Percentiles rank a stretch among this genome's conserved stretches.
Evolutionary conservation across 768 basidiomycete species (phyloP).

Genomic region (Boletus pseudopeckii): DNA sequence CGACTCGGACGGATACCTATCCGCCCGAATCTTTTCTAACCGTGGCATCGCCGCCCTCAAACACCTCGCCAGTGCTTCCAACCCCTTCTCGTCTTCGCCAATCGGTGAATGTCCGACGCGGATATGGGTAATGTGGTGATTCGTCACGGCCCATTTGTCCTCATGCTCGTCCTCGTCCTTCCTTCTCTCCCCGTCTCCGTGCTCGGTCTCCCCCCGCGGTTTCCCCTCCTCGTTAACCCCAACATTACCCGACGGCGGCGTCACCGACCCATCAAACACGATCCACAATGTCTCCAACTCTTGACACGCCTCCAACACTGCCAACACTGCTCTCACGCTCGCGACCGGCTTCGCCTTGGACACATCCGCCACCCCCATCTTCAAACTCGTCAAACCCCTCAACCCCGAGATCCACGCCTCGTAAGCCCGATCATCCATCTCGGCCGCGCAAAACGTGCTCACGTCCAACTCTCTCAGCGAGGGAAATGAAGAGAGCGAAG

Average conservation of each 20-base stretch:
- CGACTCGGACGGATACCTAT: conserved; percentile 11
- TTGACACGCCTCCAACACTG: conserved; percentile 20
- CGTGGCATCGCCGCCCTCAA: conserved; percentile 22
- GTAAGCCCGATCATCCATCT: conserved; percentile 20
- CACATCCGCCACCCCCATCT: conserved; percentile 20
- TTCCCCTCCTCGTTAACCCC: not conserved
- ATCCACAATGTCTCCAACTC: conserved; percentile 18
- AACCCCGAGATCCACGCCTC: conserved; percentile 12
- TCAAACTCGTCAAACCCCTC: conserved; percentile 13
- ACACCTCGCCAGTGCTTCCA: conserved; percentile 13
- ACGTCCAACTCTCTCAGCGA: conserved; percentile 19
- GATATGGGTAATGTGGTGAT: conserved; percentile 14
- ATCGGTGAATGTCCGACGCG: conserved; percentile 25
- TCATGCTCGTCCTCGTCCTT: not conserved
- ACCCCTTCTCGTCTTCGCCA: conserved; percentile 6
- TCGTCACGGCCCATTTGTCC: conserved; percentile 19
- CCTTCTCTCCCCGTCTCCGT: not conserved
- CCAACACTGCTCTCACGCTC: conserved; percentile 17
- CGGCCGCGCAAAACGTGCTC: conserved; percentile 16
- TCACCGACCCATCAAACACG: conserved; percentile 20
- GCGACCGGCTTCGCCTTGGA: conserved; percentile 17
- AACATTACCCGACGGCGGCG: not conserved
- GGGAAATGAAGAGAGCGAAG: conserved; percentile 14
- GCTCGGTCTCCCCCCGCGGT: not conserved
- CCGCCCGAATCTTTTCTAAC: conserved; percentile 17